phyloP scores from a whole-genome alignment of 805 yeast genomes.

The Candida ficus region DNA sequence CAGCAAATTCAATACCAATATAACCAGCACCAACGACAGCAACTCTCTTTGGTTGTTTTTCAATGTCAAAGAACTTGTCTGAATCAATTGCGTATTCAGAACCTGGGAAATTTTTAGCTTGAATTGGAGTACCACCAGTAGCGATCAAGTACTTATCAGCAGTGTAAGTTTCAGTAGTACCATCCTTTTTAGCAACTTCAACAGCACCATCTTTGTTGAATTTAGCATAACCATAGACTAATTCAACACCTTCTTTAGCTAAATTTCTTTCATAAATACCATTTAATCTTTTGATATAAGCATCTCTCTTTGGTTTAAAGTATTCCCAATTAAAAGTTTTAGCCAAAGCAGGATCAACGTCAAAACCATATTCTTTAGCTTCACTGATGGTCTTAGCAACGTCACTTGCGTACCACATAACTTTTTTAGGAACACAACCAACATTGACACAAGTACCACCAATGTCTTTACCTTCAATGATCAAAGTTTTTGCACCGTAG shows the following conservation, averaged over 20 bases:
- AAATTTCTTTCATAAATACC: constrained; percentile 91
- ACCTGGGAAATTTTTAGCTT: constrained; percentile 68
- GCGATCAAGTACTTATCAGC: constrained; percentile 86
- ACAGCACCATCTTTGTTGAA: constrained; percentile 68
- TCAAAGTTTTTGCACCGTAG: constrained; percentile 82
- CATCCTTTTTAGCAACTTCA: constrained; percentile 69
- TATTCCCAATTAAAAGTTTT: constrained; percentile 75
- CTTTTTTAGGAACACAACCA: constrained; percentile 98
- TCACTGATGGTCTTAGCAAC: constrained; percentile 70
- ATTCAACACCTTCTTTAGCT: constrained; percentile 84
- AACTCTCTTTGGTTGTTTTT: constrained; percentile 81
- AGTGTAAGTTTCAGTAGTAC: constrained; percentile 50
- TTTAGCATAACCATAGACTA: constrained; percentile 79
- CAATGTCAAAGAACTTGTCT: constrained; percentile 84
- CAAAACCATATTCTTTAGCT: constrained; percentile 81
- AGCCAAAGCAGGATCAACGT: constrained; percentile 45
- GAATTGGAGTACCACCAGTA: constrained; percentile 83
- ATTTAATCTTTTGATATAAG: constrained; percentile 79
- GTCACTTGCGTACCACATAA: constrained; percentile 98
- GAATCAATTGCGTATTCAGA: constrained; percentile 80
- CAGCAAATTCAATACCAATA: constrained; percentile 93
- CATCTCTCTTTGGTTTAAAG: constrained; percentile 87
- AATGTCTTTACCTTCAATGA: constrained; percentile 75
- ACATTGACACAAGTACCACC: constrained; percentile 99
- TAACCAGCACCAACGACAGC: constrained; percentile 98